A percentile compares a stretch with the other conserved stretches of the same genome.
These are phyloP conservation scores for Eucalyptus caleyi DNA, from an alignment of 345 rosid genomes.

Conservation along the genomic window DNA sequence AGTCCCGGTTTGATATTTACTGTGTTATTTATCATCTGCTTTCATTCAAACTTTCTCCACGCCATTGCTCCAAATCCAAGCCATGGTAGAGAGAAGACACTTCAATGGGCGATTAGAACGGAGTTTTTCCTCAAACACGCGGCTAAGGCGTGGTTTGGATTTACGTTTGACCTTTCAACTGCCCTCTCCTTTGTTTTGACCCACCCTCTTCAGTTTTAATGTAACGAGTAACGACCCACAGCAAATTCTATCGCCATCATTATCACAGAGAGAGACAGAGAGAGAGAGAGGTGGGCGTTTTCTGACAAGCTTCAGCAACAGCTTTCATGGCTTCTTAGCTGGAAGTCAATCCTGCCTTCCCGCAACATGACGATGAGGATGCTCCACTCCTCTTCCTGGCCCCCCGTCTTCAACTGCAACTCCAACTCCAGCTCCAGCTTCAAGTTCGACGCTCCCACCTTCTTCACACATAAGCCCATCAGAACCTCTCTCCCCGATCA, in stretches of 20 bases:
- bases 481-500: neutral
- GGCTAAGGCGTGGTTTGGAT: neutral
- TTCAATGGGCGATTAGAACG: neutral
- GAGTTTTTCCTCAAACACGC: neutral
- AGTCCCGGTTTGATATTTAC: neutral
- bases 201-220: neutral
- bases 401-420: neutral
- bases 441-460: neutral
- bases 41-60: neutral
- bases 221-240: neutral
- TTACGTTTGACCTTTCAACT: neutral
- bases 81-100: neutral
- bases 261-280: neutral
- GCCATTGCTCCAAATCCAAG: neutral
- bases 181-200: neutral
- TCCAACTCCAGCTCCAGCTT: neutral
- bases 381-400: neutral
- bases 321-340: neutral
- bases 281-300: neutral
- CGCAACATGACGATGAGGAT: neutral
- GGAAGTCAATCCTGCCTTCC: neutral
- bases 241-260: neutral
- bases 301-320: neutral
- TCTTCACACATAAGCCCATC: neutral
- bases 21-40: neutral